Percentiles rank a stretch among this genome's conserved stretches.
These are phyloP conservation scores for Cryptosporidium ryanae DNA, from an alignment of 169 alveolate species.

Conservation along the genomic window DNA sequence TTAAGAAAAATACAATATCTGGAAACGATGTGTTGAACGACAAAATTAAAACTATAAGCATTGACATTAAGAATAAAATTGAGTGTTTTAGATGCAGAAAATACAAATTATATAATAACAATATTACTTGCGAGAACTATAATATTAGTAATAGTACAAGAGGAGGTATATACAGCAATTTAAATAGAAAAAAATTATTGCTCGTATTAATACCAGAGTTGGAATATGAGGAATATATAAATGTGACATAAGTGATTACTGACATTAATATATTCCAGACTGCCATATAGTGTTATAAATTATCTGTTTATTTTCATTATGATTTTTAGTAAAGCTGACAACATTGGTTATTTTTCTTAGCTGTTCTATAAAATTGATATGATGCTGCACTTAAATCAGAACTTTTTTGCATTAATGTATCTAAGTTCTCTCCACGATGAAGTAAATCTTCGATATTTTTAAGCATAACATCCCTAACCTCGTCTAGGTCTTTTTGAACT, in stretches of 20 bases:
- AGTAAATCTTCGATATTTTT: constrained; percentile 85
- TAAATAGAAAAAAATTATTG: no score
- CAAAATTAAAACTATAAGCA: neutral
- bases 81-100: neutral
- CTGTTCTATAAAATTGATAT: constrained; percentile 89
- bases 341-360: constrained; percentile 91
- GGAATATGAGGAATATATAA: neutral
- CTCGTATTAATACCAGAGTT: neutral
- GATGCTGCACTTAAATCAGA: constrained; percentile 88
- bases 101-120: neutral
- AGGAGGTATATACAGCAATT: no score
- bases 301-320: neutral
- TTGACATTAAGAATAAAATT: neutral
- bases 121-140: no score
- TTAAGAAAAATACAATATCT: constrained; percentile 40
- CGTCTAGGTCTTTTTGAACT: constrained; percentile 92
- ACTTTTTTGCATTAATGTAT: constrained; percentile 91
- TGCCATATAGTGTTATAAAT: neutral
- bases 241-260: neutral
- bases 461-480: constrained; percentile 88
- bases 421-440: constrained; percentile 94
- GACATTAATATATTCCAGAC: neutral
- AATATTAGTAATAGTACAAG: no score
- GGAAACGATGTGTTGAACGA: constrained; percentile 36
- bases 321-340: constrained; percentile 83